Base-by-base conservation (phyloP, 441 rosid genomes). In the Adansonia grandidieri region DNA sequence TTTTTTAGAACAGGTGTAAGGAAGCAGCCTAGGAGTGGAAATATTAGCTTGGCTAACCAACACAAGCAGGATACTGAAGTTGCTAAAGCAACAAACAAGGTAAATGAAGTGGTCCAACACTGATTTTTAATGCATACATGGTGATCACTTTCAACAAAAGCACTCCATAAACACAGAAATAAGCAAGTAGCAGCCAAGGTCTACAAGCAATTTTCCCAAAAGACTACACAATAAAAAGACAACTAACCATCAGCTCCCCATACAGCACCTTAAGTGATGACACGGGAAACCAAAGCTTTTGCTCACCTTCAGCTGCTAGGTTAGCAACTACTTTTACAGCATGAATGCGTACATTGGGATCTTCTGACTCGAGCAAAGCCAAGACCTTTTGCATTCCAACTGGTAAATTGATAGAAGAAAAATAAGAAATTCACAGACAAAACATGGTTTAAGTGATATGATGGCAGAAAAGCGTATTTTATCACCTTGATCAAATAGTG, bases 261-360 rank as follows among this genome's bases (percentile, higher is more conserved):
- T 44, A 15, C 68, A 56, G 77, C 6, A 74, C 42, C 17, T 44
- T 45, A 13, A 58, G 68, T 45, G 22, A 74, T 22, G 32, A 56
- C 22, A 22, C 13, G 22, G 17, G 11, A 53, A 74, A 75, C 17
- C 56, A 22, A 48, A 48, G 22, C 14, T 69, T 57, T 54, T 57
- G 65, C 86, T 76, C 76, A 94, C 99, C 99, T 93, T 97, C 98
- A 65, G 99, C 98, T 69, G 99, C 99, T 69, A 97, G 85, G 81
- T 94, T 94, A 42, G 99, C 99, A 28, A 97, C 97, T 80, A 94
- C 97, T 86, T 97, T 97, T 82, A 97, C 98, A 10, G 99, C 99
- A 88, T 97, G 98, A 78, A 97, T 91, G 77, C 92, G 87, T 51
- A 92, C 92, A 82, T 89, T 92, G 68, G 97, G 90, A 86, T 97